Percentiles rank a stretch among this genome's conserved stretches.
phyloP scores from a whole-genome alignment of 345 rosid genomes.

The Ricinus communis region DNA sequence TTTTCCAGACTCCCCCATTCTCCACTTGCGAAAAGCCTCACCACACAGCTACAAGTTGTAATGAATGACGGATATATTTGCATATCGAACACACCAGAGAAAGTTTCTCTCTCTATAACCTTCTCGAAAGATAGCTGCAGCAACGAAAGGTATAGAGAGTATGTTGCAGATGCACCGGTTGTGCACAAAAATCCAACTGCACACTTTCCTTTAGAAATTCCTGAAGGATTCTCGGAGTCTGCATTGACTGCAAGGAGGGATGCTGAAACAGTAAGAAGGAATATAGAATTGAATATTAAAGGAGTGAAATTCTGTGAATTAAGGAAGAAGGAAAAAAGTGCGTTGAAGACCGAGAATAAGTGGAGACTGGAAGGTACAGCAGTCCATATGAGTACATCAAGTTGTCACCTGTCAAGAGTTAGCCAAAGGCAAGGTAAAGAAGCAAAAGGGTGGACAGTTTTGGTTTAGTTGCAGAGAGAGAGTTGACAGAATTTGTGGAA shows the following conservation, averaged over 20 bases:
- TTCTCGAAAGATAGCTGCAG: constrained; percentile 47
- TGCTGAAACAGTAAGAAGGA: constrained; percentile 51
- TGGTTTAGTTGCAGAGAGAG: constrained; percentile 11
- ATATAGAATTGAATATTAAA: constrained; percentile 45
- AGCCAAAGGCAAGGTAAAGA: constrained; percentile 39
- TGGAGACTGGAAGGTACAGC: constrained; percentile 54
- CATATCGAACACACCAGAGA: constrained; percentile 45
- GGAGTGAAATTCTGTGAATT: constrained; percentile 54
- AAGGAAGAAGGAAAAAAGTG: constrained; percentile 47
- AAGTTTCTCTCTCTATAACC: constrained; percentile 40
- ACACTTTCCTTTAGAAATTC: constrained; percentile 28
- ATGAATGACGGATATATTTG: constrained; percentile 45
- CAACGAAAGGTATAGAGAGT: constrained; percentile 47
- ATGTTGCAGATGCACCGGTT: constrained; percentile 45
- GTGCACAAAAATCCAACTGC: constrained; percentile 49
- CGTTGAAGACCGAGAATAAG: constrained; percentile 62
- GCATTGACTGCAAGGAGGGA: constrained; percentile 49
- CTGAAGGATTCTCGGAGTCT: constrained; percentile 32
- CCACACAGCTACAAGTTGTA: constrained; percentile 41
- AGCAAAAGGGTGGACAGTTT: constrained; percentile 24
- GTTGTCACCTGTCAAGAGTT: constrained; percentile 47
- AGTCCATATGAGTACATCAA: constrained; percentile 60
- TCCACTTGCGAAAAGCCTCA: constrained; percentile 46
- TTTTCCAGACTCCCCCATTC: constrained; percentile 40
- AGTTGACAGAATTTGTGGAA: not conserved